These are phyloP conservation scores for Penicillium sp. DNA, from an alignment of 2,329 filamentous ascomycete species.

Conservation along the genomic window DNA sequence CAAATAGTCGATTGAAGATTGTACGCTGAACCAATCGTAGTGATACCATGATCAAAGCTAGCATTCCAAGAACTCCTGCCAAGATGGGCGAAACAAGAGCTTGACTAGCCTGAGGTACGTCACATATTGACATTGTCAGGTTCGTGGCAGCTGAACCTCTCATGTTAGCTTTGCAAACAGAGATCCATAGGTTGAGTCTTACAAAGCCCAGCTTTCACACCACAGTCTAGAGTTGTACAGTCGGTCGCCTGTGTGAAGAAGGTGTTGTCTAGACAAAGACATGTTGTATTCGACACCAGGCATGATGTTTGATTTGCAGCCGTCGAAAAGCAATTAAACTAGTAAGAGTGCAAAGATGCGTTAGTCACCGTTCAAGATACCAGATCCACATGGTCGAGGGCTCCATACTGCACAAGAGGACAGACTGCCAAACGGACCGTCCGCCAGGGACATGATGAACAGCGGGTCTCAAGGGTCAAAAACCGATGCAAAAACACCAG, in stretches of 20 bases:
- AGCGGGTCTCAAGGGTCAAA: background rate
- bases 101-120: conserved; percentile 1
- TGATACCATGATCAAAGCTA: conserved; percentile 1
- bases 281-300: background rate
- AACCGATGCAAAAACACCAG: background rate
- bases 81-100: background rate
- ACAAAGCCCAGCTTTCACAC: conserved; percentile 4
- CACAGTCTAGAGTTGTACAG: background rate
- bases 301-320: conserved; percentile 1
- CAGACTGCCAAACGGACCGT: background rate
- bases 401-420: conserved; percentile 4
- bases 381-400: background rate
- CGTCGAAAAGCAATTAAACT: conserved; percentile 1
- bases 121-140: conserved; percentile 4
- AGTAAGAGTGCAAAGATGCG: background rate
- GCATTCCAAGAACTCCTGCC: conserved; percentile 3
- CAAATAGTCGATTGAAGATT: background rate
- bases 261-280: conserved; percentile 2
- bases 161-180: background rate
- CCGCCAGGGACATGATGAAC: conserved; percentile 2
- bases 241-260: conserved; percentile 6
- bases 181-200: background rate
- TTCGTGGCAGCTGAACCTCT: conserved; percentile 1
- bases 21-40: background rate
- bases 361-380: background rate